phyloP scores from a whole-genome alignment of 306 rosid genomes.

The Cucumis sativus region Cucumber_9930_V3 NC_026660.2:12354001-12354500 shows the following conservation, averaged over 20 bases:
- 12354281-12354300: neutral
- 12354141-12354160: neutral
- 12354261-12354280: neutral
- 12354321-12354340: neutral
- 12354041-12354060: neutral
- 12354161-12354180: neutral
- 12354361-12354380: neutral
- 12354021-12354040: conserved; percentile 3
- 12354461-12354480: neutral
- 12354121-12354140: neutral
- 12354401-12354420: neutral
- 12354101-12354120: neutral
- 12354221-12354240: neutral
- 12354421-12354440: neutral
- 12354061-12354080: neutral
- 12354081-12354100: neutral
- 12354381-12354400: neutral
- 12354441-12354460: neutral
- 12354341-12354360: neutral
- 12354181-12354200: neutral
- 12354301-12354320: neutral
- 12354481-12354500: neutral
- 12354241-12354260: neutral
- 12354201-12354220: neutral
- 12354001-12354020: conserved; percentile 34